Evolutionary conservation across 192 early-diverging fungal genomes (phyloP), one percentile per base, ranked within the genome.

Genomic region (Jimgerdemannia flammicorona): DNA sequence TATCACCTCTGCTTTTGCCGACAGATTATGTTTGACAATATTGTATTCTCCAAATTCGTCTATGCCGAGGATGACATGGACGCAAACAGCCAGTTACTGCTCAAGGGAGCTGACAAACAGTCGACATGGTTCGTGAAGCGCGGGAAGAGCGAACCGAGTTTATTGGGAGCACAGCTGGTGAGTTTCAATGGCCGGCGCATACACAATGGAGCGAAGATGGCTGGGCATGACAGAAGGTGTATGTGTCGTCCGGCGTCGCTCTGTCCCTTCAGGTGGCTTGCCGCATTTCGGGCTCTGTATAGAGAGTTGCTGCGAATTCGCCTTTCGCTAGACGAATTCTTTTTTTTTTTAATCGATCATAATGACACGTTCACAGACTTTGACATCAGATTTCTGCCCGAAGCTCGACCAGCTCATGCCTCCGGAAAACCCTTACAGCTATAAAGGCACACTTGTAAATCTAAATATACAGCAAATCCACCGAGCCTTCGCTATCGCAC

Each of bases 11-110:
- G 54, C 64, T 59, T n/a, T 59, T 67, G 18, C 29, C 71, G 11
- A 0, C 74, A 88, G 87, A 72, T 89, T 44, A 83, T 90, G 64
- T 90, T 86, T 71, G 88, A 90, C 71, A 90, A 90, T 67, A 87
- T 90, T 67, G 83, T 83, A 4, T 84, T 66, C 66, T 77, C 82
- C 20, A 84, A 88, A 74, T 90, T 90, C 70, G 84, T 84, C 8
- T 88, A 87, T 72, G 84, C 86, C 40, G 84, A 88, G 43, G 81
- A 81, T 40, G 85, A 88, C 43, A 74, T 79, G 59, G 86, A 88
- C 40, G 80, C 78, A 10, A 85, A 79, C 70, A 78, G 81, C 18
- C 77, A 78, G 14, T 14, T 59, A 0, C 49, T 59, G 6, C 14
- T 59, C 8, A 59, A 59, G 49, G 49, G 49, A 10, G 14, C 49